These are phyloP conservation scores for Eremomyces bilateralis DNA, from an alignment of 495 filamentous ascomycete species.

Conservation along the genomic window DNA sequence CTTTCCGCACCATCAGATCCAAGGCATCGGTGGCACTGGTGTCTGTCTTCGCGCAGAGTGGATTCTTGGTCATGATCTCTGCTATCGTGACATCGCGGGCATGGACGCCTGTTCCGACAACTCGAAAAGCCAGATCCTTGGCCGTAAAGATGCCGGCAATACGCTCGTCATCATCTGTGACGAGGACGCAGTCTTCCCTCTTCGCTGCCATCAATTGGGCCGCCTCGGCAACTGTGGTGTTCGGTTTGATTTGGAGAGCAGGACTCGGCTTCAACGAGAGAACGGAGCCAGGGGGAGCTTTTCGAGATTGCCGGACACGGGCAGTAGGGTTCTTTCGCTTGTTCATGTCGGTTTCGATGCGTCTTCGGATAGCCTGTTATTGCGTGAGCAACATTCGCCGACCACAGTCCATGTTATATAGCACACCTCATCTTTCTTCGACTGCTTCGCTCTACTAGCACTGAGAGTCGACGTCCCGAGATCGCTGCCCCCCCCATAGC, in stretches of 20 bases:
- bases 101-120: slow-evolving; percentile 84
- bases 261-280: slow-evolving; percentile 85
- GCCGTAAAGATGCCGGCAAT: slow-evolving; percentile 98
- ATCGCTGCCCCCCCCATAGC: slow-evolving; percentile 38
- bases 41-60: slow-evolving; percentile 87
- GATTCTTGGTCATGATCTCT: slow-evolving; percentile 99
- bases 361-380: slow-evolving; percentile 75
- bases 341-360: slow-evolving; percentile 91
- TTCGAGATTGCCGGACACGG: slow-evolving; percentile 63
- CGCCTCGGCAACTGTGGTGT: slow-evolving; percentile 83
- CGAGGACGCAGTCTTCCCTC: slow-evolving; percentile 94
- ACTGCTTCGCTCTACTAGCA: slow-evolving; percentile 81
- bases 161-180: slow-evolving; percentile 92
- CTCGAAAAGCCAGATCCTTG: slow-evolving; percentile 93
- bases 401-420: no score
- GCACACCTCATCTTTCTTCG: slow-evolving; percentile 92
- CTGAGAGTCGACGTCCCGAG: slow-evolving; percentile 57
- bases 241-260: slow-evolving; percentile 93
- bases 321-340: slow-evolving; percentile 73
- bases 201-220: slow-evolving; percentile 98
- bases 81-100: slow-evolving; percentile 76
- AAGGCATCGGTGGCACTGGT: slow-evolving; percentile 95
- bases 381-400: no score
- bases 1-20: slow-evolving; percentile 94
- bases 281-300: slow-evolving; percentile 89